A percentile compares a stretch with the other conserved stretches of the same genome.
Evolutionary conservation across 306 rosid species (phyloP).

Genomic region (Trifolium subterraneum): DNA sequence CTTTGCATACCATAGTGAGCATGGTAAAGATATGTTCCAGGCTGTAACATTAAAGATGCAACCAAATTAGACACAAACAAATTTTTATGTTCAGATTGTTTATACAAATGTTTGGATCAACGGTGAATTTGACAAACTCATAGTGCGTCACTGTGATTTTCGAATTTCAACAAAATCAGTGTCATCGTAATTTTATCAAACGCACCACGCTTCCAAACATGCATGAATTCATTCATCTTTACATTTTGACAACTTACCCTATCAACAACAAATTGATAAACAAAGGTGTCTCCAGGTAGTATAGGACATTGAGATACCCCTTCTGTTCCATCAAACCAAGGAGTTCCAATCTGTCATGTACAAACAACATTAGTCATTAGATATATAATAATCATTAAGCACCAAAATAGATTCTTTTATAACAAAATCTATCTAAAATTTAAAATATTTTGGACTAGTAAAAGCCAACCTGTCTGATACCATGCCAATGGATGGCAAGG

Average conservation of each 20-base stretch:
- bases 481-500: constrained; percentile 93
- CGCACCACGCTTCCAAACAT: not conserved
- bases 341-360: constrained; percentile 71
- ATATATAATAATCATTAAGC: not conserved
- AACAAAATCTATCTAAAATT: too few species aligned
- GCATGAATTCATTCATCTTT: not conserved
- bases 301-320: constrained; percentile 89
- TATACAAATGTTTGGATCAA: not conserved
- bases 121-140: not conserved
- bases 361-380: constrained; percentile 5
- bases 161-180: not conserved
- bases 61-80: not conserved
- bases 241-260: constrained; percentile 55
- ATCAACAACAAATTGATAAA: constrained; percentile 77
- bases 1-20: constrained; percentile 97
- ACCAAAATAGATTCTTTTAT: too few species aligned
- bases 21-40: constrained; percentile 87
- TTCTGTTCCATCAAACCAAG: constrained; percentile 96
- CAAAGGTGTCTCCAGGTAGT: constrained; percentile 78
- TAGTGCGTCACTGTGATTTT: not conserved
- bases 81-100: not conserved
- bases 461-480: constrained; percentile 69
- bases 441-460: not conserved
- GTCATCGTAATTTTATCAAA: not conserved
- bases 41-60: constrained; percentile 45